Evolutionary conservation across 2,329 filamentous ascomycete genomes (phyloP), one percentile per base, ranked within the genome.

Genomic region (Leptographium flavum): DNA sequence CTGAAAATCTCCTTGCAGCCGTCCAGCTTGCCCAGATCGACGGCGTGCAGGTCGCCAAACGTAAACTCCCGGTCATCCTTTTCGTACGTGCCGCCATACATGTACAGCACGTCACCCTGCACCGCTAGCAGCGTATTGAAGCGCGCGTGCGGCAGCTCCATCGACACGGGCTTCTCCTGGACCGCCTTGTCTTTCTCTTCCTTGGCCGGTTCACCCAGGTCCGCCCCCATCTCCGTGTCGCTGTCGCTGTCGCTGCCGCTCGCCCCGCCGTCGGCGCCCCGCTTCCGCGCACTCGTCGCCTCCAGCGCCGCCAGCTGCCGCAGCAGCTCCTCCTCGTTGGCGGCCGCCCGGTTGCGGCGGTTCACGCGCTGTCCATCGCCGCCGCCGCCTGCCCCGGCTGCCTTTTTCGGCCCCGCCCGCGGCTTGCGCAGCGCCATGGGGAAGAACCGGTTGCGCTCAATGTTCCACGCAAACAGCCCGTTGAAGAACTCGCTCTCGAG

Each of bases 401-500:
- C 53, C 52, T 76, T 80, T 54, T 80, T 83, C 50, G 77, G 74
- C 40, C 75, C 74, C 19, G 72, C 67, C 23, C 87, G 79, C 2
- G 86, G 76, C 54, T 87, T 85, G 43, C 88, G 74, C 39, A 96
- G 67, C 10, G 69, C 68, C 38, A 96, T 69, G 2, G 83, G 85
- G 68, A 96, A 95, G 66, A 94, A 96, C 9, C 92, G 74, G 59
- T 98, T 98, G 48, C 90, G 77, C 56, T 96, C 92, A 50, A 94
- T 79, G 57, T 94, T 95, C 86, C 88, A 96, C 5, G 88, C 84
- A 56, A 84, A 93, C 22, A 96, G 65, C 46, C 81, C 76, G 55
- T 95, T 90, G 67, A 96, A 98, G 64, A 98, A 98, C 60, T 95
- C 88, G 58, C 86, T 94, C 45, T 98, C 90, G 53, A 98, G 94